phyloP scores from a whole-genome alignment of 257 asterid species.

The Scutellaria barbata region DNA sequence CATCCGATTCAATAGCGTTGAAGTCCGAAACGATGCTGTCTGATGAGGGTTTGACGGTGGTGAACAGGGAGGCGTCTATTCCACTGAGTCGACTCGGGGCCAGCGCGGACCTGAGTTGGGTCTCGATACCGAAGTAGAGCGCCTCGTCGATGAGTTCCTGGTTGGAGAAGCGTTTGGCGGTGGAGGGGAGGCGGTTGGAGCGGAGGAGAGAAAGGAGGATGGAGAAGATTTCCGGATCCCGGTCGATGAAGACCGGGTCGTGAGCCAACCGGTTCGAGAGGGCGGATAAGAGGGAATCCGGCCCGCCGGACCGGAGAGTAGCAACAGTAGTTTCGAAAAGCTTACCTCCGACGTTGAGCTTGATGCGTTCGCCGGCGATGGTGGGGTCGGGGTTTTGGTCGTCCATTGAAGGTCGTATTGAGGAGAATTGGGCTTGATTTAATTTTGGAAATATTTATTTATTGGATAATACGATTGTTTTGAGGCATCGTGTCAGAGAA shows the following conservation, averaged over 20 bases:
- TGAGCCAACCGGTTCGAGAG: conserved; percentile 62
- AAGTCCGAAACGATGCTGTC: conserved; percentile 78
- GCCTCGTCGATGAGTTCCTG: conserved; percentile 90
- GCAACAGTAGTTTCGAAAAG: conserved; percentile 86
- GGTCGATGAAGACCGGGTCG: conserved; percentile 83
- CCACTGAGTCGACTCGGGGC: conserved; percentile 71
- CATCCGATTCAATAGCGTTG: conserved; percentile 73
- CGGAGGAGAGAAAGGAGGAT: conserved; percentile 88
- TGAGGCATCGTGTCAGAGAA: neutral
- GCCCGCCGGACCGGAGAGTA: conserved; percentile 84
- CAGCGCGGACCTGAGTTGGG: conserved; percentile 72
- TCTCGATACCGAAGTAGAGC: conserved; percentile 78
- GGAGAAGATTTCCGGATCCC: conserved; percentile 93
- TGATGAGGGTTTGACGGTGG: conserved; percentile 64
- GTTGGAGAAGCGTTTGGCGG: conserved; percentile 76
- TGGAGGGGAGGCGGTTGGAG: conserved; percentile 84
- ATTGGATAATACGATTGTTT: conserved; percentile 20
- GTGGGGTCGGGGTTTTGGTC: conserved; percentile 36
- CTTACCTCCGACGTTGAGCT: conserved; percentile 95
- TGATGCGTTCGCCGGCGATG: conserved; percentile 66
- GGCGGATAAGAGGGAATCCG: conserved; percentile 74
- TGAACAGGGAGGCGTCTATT: conserved; percentile 58
- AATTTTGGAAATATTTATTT: conserved; percentile 22
- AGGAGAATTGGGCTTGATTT: conserved; percentile 17
- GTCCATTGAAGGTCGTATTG: conserved; percentile 45